A percentile compares a stretch with the other conserved stretches of the same genome.
Evolutionary conservation across 2,329 filamentous ascomycete genomes (phyloP).

Genomic region (Thelonectria olida): DNA sequence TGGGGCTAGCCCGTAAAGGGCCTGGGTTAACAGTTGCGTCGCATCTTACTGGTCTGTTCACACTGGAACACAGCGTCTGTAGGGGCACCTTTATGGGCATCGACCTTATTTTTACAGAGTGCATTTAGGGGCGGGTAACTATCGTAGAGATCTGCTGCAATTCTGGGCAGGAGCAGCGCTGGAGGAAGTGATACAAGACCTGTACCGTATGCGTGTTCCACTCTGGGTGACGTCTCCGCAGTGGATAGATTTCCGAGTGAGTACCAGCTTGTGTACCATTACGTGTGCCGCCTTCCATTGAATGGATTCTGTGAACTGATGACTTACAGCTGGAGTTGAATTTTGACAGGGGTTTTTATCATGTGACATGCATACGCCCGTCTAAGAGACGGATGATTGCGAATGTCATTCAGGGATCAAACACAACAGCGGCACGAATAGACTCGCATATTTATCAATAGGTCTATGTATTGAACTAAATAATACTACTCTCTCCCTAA

Average conservation of each 20-base stretch:
- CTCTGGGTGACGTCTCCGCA: conserved; percentile 16
- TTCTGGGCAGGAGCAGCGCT: background rate
- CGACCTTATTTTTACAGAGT: conserved; percentile 27
- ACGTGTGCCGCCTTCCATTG: background rate
- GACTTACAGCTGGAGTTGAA: conserved; percentile 4
- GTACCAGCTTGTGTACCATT: conserved; percentile 18
- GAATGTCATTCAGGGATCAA: too few relatives aligned
- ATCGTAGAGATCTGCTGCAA: conserved; percentile 7
- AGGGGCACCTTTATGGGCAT: conserved; percentile 15
- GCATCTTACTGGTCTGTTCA: conserved; percentile 31
- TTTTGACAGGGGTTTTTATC: background rate
- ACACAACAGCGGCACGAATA: too few relatives aligned
- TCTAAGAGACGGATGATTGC: background rate
- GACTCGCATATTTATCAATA: too few relatives aligned
- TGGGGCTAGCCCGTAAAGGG: conserved; percentile 34
- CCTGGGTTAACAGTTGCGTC: conserved; percentile 15
- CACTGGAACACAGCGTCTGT: conserved; percentile 26
- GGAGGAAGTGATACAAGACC: conserved; percentile 14
- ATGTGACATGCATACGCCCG: too few relatives aligned
- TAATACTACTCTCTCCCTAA: background rate
- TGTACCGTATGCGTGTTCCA: conserved; percentile 28
- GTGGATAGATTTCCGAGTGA: conserved; percentile 15
- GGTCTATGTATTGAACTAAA: too few relatives aligned
- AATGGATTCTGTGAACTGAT: too few relatives aligned
- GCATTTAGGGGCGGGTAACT: background rate